phyloP scores from a whole-genome alignment of 106 monocot species.

The Posidonia australis region DNA sequence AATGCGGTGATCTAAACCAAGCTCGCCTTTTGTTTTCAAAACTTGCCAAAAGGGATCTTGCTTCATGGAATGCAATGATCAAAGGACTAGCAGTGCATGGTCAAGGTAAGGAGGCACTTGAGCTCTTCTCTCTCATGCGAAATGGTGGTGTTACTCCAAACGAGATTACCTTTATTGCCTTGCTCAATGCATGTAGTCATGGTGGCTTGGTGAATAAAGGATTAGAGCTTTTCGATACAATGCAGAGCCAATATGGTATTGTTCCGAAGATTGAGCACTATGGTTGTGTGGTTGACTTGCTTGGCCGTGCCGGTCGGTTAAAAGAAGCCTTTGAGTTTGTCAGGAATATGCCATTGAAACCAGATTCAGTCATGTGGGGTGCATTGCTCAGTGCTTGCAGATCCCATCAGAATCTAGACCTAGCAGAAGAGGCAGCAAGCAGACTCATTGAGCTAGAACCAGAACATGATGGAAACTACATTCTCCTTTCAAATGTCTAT shows the following conservation, averaged over 20 bases:
- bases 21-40: conserved; percentile 23
- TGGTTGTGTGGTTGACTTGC: conserved; percentile 58
- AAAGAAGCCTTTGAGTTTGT: conserved; percentile 37
- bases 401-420: conserved; percentile 25
- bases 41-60: conserved; percentile 27
- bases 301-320: conserved; percentile 44
- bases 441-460: conserved; percentile 27
- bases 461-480: conserved; percentile 44
- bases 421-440: conserved; percentile 42
- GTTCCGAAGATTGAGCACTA: conserved; percentile 44
- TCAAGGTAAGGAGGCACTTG: conserved; percentile 27
- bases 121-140: conserved; percentile 34
- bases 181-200: conserved; percentile 59
- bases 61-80: conserved; percentile 49
- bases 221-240: conserved; percentile 24
- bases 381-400: conserved; percentile 53
- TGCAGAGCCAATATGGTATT: conserved; percentile 20
- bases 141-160: conserved; percentile 29
- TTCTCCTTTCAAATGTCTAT: conserved; percentile 66
- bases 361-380: conserved; percentile 56
- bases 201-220: conserved; percentile 37
- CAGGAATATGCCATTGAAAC: conserved; percentile 45
- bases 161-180: conserved; percentile 35
- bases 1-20: conserved; percentile 36
- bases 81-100: conserved; percentile 38